Percentiles rank a stretch among this genome's conserved stretches.
These are phyloP conservation scores for Mycena sp. DNA, from an alignment of 1,284 basidiomycete species.

Conservation along the genomic window DNA sequence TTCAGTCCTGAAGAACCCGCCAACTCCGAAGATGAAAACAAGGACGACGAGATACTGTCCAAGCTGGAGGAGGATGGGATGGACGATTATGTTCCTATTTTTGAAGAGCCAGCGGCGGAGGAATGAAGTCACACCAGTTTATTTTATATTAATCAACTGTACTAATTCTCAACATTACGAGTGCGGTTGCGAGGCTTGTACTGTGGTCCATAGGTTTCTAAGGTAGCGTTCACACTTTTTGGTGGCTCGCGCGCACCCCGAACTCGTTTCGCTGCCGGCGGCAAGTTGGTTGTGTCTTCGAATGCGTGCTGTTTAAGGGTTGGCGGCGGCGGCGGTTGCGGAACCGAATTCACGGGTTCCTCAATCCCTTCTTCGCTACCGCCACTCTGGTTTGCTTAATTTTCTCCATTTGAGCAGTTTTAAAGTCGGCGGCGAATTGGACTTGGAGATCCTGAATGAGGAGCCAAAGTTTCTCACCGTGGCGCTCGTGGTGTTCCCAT, in stretches of 20 bases:
- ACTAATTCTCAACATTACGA: neutral
- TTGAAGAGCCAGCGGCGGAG: neutral
- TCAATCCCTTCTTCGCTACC: neutral
- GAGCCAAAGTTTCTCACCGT: neutral
- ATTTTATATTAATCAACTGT: neutral
- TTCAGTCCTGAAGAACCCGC: neutral
- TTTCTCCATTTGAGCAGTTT: neutral
- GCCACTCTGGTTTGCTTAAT: neutral
- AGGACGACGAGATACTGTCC: neutral
- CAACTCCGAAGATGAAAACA: neutral
- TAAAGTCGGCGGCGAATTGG: neutral
- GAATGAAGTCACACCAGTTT: neutral
- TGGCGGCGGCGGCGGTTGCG: neutral
- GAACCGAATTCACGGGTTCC: neutral
- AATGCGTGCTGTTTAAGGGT: neutral
- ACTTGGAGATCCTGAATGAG: neutral
- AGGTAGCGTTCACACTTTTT: neutral
- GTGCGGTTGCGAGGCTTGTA: neutral
- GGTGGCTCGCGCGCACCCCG: neutral
- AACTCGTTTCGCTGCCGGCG: neutral
- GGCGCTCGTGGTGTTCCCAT: neutral
- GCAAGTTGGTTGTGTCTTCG: neutral
- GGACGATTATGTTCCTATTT: neutral
- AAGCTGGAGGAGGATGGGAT: slow-evolving; percentile 13
- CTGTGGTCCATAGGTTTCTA: neutral